These are phyloP conservation scores for Candida michaelii DNA, from an alignment of 805 yeast genomes.

Conservation along the genomic window DNA sequence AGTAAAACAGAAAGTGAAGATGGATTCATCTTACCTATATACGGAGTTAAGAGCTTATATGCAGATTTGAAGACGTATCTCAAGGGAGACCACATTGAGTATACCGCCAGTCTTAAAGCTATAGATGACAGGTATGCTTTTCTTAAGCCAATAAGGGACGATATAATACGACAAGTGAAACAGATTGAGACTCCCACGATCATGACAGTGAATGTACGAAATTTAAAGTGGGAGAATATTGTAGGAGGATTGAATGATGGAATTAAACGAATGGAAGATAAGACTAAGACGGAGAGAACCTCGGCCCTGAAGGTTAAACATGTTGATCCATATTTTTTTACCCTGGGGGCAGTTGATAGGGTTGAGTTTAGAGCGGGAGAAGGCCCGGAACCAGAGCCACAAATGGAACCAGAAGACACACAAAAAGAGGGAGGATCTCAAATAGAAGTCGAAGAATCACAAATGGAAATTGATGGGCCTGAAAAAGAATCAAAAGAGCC, in stretches of 20 bases:
- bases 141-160: conserved; percentile 28
- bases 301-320: conserved; percentile 44
- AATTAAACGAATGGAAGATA: conserved; percentile 30
- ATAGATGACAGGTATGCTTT: conserved; percentile 21
- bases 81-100: background rate
- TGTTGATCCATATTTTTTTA: conserved; percentile 52
- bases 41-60: background rate
- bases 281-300: conserved; percentile 31
- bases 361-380: conserved; percentile 6
- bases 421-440: no score
- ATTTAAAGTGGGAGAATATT: conserved; percentile 26
- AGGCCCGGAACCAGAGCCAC: background rate
- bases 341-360: conserved; percentile 42
- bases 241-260: conserved; percentile 33
- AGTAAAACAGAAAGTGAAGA: conserved; percentile 45
- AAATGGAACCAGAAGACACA: background rate
- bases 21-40: conserved; percentile 19
- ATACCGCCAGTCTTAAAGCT: background rate
- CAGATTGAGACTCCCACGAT: background rate
- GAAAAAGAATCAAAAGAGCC: no score
- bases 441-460: background rate
- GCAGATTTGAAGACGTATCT: background rate
- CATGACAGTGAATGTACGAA: conserved; percentile 6
- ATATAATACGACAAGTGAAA: conserved; percentile 8
- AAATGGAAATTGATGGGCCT: background rate